Base-by-base conservation (phyloP, 805 yeast species). In the Suhomyces pyralidae region DNA sequence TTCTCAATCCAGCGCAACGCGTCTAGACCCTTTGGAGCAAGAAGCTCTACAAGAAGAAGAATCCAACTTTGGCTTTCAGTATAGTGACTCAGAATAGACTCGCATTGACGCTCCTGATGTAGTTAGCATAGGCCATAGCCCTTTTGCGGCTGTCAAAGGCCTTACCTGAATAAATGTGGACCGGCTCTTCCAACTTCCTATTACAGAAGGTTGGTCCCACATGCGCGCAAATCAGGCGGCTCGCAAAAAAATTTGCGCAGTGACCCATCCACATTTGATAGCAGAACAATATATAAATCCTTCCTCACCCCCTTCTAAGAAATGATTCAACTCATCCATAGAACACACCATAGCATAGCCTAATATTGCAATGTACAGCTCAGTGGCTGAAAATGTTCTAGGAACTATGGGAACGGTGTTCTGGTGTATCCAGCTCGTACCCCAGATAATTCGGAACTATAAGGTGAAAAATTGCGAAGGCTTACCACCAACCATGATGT, bases 391-490 rank as follows among this genome's bases (percentile, higher is more conserved):
- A 15, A 88, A 87, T 48, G 90, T 86, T 6, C 76, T 90, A 51
- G 97, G 90, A 1, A 91, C 97, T 10, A 76, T 89, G 1, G 97
- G 97, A 5, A 93, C 98, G 0, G 83, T 92, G 1, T 79, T 88
- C 53, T 93, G 97, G 97, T 92, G 97, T 67, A 73, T 92, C 57
- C 97, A 93, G 70, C 73, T 93, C 57, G 77, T 91, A 1, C 97
- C 97, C 1, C 98, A 89, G 57, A 85, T 92, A 45, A 75, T 83
- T 52, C 77, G 83, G 64, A 92, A 93, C 65, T 91, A 81, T 71
- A 76, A 77, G 53, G 79, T 80, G 7, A 90, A 93, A 61, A 83
- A 90, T 63, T 88, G 96, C 54, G 87, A 84, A 25, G 97, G 98
- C 0, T 70, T 92, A 8, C 97, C 96, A 1, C 91, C 92, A 5